Base-by-base conservation (phyloP, 352 stramenopile species). In the Phytophthora pinifolia region DNA sequence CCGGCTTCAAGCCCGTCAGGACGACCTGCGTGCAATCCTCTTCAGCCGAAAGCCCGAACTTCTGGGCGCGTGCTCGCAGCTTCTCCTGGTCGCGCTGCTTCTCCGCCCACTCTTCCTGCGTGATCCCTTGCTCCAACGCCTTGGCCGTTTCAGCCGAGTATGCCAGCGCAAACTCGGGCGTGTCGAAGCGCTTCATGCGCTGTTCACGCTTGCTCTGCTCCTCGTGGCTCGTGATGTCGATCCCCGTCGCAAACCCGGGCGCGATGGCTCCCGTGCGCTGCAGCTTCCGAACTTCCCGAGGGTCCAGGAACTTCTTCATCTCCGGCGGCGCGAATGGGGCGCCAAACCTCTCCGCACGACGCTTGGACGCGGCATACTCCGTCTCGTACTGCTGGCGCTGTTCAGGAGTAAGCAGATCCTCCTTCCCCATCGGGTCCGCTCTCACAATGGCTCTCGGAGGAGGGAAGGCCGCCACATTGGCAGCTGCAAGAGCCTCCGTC, bases 101-200 rank as follows among this genome's bases (percentile, higher is more conserved):
- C 34, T 83, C 60, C 0, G 52, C 41, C 76, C 83, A 89, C 54
- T 92, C 76, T 4, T 89, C 82, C 60, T 92, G 78, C 6, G 84
- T 89, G 39, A 91, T 32, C 2, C 81, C 83, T 5, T 91, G 62
- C 13, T 65, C 64, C 12, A 92, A 55, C 22, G 81, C 82, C 10
- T 65, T 83, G 13, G 71, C 76, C 4, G 70, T 72, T 46, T 89
- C 82, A 18, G 77, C 73, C 3, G 80, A 83, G 62, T 75, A 90
- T 18, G 89, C 68, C 20, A 90, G 53, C 2, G 79, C 76, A 60
- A 91, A 94, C 43, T 85, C 50, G 1, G 84, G 76, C 5, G 83
- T 88, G 42, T 92, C 68, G 55, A 94, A 94, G 8, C 84, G 76
- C 56, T 89, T 77, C 76, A 90, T 89, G 42, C 84, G 84, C 54